Evolutionary conservation across 1,139 yeast genomes (phyloP).

Genomic region (Lodderomyces beijingensis): DNA sequence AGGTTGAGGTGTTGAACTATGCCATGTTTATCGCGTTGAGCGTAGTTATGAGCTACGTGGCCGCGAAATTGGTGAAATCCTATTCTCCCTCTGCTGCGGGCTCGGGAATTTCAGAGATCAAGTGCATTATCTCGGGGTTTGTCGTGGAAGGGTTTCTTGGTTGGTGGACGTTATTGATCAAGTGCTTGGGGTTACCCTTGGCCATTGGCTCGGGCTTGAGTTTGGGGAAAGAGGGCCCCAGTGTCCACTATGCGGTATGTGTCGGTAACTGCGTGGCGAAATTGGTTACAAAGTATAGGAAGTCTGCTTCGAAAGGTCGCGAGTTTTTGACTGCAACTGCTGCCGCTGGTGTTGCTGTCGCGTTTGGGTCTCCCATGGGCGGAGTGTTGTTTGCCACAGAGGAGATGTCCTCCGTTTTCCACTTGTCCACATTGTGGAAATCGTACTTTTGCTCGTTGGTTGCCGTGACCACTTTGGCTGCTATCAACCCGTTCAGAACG

Average conservation of each 20-base stretch:
- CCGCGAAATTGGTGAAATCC: slow-evolving; percentile 64
- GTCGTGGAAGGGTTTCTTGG: slow-evolving; percentile 74
- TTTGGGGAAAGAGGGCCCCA: slow-evolving; percentile 84
- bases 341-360: slow-evolving; percentile 73
- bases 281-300: slow-evolving; percentile 41
- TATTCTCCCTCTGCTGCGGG: slow-evolving; percentile 95
- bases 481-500: slow-evolving; percentile 84
- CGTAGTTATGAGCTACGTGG: slow-evolving; percentile 53
- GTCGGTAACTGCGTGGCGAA: slow-evolving; percentile 67
- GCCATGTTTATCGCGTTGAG: slow-evolving; percentile 57
- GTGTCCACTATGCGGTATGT: slow-evolving; percentile 83
- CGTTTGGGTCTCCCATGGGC: slow-evolving; percentile 71
- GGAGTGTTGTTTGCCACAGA: slow-evolving; percentile 70
- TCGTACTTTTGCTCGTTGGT: slow-evolving; percentile 87
- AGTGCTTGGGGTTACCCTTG: slow-evolving; percentile 77
- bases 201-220: slow-evolving; percentile 80
- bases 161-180: slow-evolving; percentile 66
- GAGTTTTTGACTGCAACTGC: slow-evolving; percentile 58
- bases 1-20: slow-evolving; percentile 45
- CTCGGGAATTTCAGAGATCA: slow-evolving; percentile 94
- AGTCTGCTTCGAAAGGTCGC: slow-evolving; percentile 48
- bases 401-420: slow-evolving; percentile 70
- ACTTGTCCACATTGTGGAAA: slow-evolving; percentile 80
- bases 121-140: slow-evolving; percentile 92
- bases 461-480: slow-evolving; percentile 75